Base-by-base conservation (phyloP, 164 flowering plant species). In the Sextonia rubra region DNA sequence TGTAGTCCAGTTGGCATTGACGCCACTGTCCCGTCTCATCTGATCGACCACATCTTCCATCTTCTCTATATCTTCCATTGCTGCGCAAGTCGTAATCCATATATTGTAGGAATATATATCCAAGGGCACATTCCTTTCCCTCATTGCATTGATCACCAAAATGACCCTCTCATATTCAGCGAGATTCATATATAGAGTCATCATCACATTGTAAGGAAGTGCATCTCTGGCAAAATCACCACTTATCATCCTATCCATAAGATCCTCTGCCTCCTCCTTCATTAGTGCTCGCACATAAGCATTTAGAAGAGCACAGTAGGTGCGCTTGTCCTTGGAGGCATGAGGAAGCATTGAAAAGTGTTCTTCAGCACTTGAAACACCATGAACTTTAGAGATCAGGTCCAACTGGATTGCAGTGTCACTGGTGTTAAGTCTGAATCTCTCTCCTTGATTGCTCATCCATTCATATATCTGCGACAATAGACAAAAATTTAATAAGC, bases 321-420 rank as follows among this genome's bases (percentile, higher is more conserved):
- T 75, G 69, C 89, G 85, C 66, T 83, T 86, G 79, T 92, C 97
- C 76, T 85, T 90, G 18, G 78, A 77, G 64, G 69, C 69, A 32
- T 83, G 84, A 4, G 92, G 87, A 47, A 94, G 73, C 47, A 75
- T 77, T 24, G 64, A 68, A 77, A 92, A 94, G 81, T 77, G 89
- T 14, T 85, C 85, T 79, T 94, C 97, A 66, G 98, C 93, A 71
- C 73, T 77, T 22, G 89, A 70, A 73, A 94, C 67, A 65, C 96
- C 98, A 32, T 70, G 87, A 32, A 87, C 98, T 80, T 91, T 92
- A 66, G 87, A 84, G 70, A 92, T 84, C 52, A 92, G 81, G 81
- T 92, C 99, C 49, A 94, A 77, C 62, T 90, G 93, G 78, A 94
- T 92, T 44, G 98, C 99, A 75, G 85, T 81, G 70, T 94, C 99